Conservation (phyloP, 2,329 filamentous ascomycete genomes). For the Penicillium sp. region DNA sequence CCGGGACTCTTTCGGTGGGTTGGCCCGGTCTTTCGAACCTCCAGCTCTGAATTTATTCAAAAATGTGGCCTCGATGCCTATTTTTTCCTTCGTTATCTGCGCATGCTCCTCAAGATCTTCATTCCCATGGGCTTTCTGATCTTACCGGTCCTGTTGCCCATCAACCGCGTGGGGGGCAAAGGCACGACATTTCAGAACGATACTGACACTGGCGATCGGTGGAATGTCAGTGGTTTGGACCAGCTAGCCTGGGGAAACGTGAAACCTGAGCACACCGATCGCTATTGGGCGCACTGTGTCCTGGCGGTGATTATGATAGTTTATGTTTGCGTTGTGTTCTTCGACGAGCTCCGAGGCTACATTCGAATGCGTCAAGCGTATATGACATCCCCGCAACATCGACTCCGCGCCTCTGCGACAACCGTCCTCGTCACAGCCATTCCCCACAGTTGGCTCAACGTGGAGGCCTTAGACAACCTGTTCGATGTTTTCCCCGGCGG, state of each 20-base stretch:
- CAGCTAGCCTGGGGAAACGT: constrained; percentile 87
- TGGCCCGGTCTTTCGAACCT: constrained; percentile 64
- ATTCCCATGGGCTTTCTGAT: constrained; percentile 76
- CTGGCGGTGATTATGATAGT: constrained; percentile 75
- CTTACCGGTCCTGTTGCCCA: constrained; percentile 79
- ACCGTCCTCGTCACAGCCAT: constrained; percentile 93
- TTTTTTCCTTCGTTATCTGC: constrained; percentile 91
- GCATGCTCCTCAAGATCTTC: constrained; percentile 87
- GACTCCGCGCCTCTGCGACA: constrained; percentile 88
- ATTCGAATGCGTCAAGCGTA: constrained; percentile 93
- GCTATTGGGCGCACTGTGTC: constrained; percentile 83
- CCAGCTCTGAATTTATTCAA: constrained; percentile 81
- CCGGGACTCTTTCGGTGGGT: constrained; percentile 58
- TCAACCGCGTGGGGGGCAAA: constrained; percentile 75
- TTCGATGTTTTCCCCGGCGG: constrained; percentile 97
- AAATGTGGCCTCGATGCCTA: constrained; percentile 97
- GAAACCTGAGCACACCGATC: constrained; percentile 61
- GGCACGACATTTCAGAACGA: constrained; percentile 57
- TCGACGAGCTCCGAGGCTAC: constrained; percentile 81
- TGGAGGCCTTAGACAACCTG: constrained; percentile 76
- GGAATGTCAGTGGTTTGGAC: constrained; percentile 69
- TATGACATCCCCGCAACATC: constrained; percentile 90
- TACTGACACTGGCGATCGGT: constrained; percentile 40
- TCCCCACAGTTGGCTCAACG: constrained; percentile 83
- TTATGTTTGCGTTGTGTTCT: constrained; percentile 87